A percentile compares a stretch with the other conserved stretches of the same genome.
Conservation (phyloP, 208 protist genomes). For the Vickermania spadyakhi region DNA sequence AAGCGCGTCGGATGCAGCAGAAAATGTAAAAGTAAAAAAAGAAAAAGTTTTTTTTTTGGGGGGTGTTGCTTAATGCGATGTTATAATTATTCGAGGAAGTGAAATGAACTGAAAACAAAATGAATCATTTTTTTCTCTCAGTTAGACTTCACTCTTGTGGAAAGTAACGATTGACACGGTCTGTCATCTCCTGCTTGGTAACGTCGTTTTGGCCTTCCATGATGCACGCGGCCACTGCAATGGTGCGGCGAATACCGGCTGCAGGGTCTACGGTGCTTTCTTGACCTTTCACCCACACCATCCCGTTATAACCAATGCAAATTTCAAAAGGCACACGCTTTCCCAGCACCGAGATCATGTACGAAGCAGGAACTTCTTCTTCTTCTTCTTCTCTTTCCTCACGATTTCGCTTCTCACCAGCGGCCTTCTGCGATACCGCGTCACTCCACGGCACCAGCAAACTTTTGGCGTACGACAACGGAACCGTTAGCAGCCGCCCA, state of each 20-base stretch:
- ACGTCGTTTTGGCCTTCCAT: conserved; percentile 58
- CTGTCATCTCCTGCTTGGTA: conserved; percentile 57
- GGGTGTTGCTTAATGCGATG: too few relatives aligned
- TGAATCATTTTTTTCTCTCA: too few relatives aligned
- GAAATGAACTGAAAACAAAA: too few relatives aligned
- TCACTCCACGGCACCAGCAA: conserved; percentile 23
- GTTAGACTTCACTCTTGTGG: background rate
- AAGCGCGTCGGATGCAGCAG: too few relatives aligned
- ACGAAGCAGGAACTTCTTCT: conserved; percentile 26
- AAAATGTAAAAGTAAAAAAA: too few relatives aligned
- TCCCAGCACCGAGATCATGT: conserved; percentile 51
- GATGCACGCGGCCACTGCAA: conserved; percentile 66
- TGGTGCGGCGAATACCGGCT: conserved; percentile 42
- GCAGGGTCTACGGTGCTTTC: conserved; percentile 26
- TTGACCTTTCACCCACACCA: conserved; percentile 74
- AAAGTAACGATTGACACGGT: conserved; percentile 27
- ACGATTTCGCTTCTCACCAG: conserved; percentile 10
- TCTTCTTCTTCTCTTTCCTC: conserved; percentile 3
- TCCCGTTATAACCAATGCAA: conserved; percentile 66
- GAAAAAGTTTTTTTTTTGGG: too few relatives aligned
- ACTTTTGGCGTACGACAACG: conserved; percentile 51
- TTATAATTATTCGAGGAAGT: too few relatives aligned
- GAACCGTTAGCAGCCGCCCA: conserved; percentile 54
- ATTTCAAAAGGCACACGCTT: conserved; percentile 61
- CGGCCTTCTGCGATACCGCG: background rate